These are phyloP conservation scores for Phyllosticta citrichinensis DNA, from an alignment of 2,329 filamentous ascomycete species.

Conservation along the genomic window DNA sequence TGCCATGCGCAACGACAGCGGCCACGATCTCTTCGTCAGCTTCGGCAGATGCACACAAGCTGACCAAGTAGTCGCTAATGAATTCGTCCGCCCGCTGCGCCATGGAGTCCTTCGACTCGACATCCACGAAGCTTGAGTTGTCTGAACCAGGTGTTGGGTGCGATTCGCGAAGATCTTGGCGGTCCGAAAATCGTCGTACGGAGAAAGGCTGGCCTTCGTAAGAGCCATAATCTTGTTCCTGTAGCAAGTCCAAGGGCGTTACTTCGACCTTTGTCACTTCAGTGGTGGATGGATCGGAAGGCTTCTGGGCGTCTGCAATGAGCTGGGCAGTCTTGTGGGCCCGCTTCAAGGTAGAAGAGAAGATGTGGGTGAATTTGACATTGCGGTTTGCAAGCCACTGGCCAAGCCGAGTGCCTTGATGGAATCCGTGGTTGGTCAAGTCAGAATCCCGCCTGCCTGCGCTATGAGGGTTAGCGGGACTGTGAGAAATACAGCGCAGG, in stretches of 20 bases:
- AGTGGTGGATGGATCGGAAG: neutral
- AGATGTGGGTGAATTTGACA: constrained; percentile 59
- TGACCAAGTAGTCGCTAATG: constrained; percentile 48
- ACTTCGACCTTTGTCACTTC: constrained; percentile 6
- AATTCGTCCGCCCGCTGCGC: constrained; percentile 54
- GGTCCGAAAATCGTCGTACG: constrained; percentile 24
- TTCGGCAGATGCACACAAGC: constrained; percentile 3
- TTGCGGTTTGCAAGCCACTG: constrained; percentile 53
- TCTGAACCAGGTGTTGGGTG: constrained; percentile 12
- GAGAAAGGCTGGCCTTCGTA: constrained; percentile 55
- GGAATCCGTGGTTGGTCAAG: constrained; percentile 69
- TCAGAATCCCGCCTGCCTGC: constrained; percentile 73
- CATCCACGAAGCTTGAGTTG: constrained; percentile 40
- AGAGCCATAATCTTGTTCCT: constrained; percentile 66
- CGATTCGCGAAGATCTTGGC: constrained; percentile 25
- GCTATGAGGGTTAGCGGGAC: constrained; percentile 36
- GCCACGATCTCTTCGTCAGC: constrained; percentile 33
- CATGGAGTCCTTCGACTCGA: constrained; percentile 63
- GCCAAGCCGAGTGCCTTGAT: constrained; percentile 67
- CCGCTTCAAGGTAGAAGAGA: constrained; percentile 68
- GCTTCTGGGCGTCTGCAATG: constrained; percentile 47
- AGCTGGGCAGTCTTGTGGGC: constrained; percentile 62
- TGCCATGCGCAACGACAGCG: constrained; percentile 71
- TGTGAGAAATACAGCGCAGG: neutral
- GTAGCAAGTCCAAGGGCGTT: constrained; percentile 31